A percentile compares a stretch with the other conserved stretches of the same genome.
Conservation (phyloP, 768 basidiomycete genomes). For the Trametopsis cervina region DNA sequence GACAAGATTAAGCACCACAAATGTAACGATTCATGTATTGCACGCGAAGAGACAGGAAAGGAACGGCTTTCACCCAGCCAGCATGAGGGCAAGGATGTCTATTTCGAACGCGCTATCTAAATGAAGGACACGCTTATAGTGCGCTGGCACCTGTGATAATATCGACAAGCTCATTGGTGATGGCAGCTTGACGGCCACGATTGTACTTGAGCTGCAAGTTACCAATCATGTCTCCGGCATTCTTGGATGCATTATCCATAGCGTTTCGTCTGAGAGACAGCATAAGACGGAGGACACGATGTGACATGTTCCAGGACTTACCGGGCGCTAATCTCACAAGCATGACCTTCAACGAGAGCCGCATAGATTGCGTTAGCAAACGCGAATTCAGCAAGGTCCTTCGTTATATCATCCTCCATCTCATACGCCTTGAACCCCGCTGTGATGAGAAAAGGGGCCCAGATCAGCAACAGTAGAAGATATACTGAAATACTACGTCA, state of each 20-base stretch:
- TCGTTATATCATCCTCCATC: constrained; percentile 94
- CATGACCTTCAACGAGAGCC: constrained; percentile 90
- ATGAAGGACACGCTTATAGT: constrained; percentile 1
- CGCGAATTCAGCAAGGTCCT: constrained; percentile 91
- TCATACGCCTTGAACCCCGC: constrained; percentile 94
- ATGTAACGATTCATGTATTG: neutral
- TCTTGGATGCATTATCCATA: constrained; percentile 99
- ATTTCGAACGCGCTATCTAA: neutral
- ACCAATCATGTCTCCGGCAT: constrained; percentile 90
- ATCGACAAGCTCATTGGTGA: constrained; percentile 92
- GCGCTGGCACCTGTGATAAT: constrained; percentile 70
- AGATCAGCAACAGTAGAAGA: constrained; percentile 3
- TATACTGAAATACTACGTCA: constrained; percentile 28
- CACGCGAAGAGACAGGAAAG: neutral
- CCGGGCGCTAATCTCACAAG: constrained; percentile 91
- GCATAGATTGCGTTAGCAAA: constrained; percentile 96
- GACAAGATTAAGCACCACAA: neutral
- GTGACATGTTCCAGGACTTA: constrained; percentile 27
- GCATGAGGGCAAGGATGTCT: neutral
- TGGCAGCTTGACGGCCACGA: constrained; percentile 96
- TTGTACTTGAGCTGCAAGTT: constrained; percentile 92
- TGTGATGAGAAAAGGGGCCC: constrained; percentile 20
- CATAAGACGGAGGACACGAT: neutral
- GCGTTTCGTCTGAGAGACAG: constrained; percentile 73
- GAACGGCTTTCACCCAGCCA: neutral